Evolutionary conservation across 768 basidiomycete species (phyloP), one percentile per base, ranked within the genome.

Genomic region (Pleurotus citrinopileatus): DNA sequence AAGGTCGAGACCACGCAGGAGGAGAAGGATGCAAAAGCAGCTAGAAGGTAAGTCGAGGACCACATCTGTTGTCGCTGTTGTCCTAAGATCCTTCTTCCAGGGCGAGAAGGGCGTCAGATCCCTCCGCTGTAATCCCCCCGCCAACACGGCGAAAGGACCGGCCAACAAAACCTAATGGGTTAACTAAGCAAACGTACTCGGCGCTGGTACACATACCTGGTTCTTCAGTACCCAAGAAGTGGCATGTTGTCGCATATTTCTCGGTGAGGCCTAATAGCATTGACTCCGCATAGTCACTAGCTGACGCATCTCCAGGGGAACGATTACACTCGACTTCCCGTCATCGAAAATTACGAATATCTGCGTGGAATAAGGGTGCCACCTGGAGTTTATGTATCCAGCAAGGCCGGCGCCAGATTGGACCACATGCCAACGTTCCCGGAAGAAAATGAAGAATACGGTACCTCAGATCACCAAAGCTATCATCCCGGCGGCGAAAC

Each of bases 211-310:
- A 78, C 56, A 62, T 76, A 47, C 78, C 75, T 20, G 76, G 73
- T 42, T 65, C 71, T 12, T 67, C 64, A 36, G 65, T 69, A 19
- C 69, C 75, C 2, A 72, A 72, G 34, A 82, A 83, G 70, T 84
- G 83, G 83, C 83, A 84, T 64, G 72, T 85, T 46, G 88, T 89
- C 54, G 87, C 88, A 42, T 91, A 91, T 73, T 90, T 91, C 68
- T 81, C 82, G 68, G 87, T 89, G 64, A 64, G 79, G 44, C 40
- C 55, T 34, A 40, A 37, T 34, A 2, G 38, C 34, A 27, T 53
- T 28, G 29, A 28, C 52, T 25, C 34, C 37, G n/a, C 26, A 20
- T 23, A 8, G 38, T 36, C n/a, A 53, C 42, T 29, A 15, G 20
- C 34, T 53, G 38, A 42, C 52, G 38, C 29, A 15, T 42, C 25